These are phyloP conservation scores for Debaryomyces psychrophilus DNA, from an alignment of 1,139 yeast species.

Conservation along the genomic window DNA sequence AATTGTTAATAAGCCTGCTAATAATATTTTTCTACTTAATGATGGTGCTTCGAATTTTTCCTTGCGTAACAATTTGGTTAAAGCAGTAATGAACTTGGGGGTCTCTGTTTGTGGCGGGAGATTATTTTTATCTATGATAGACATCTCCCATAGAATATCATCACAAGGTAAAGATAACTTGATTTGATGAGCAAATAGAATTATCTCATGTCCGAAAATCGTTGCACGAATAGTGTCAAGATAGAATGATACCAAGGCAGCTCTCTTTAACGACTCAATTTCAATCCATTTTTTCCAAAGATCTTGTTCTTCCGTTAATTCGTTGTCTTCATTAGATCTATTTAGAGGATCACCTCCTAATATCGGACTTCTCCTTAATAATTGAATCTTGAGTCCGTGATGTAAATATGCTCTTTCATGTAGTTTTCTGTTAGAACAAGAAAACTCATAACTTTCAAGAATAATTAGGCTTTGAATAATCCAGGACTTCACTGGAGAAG, in stretches of 20 bases:
- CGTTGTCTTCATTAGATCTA: slow-evolving; percentile 9
- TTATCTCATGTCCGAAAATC: slow-evolving; percentile 24
- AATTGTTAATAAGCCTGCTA: slow-evolving; percentile 65
- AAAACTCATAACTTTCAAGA: slow-evolving; percentile 59
- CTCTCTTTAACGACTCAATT: slow-evolving; percentile 25
- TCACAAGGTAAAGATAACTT: slow-evolving; percentile 25
- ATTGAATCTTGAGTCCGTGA: slow-evolving; percentile 67
- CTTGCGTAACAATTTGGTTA: slow-evolving; percentile 55
- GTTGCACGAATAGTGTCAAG: slow-evolving; percentile 26
- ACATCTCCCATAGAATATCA: slow-evolving; percentile 23
- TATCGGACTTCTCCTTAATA: slow-evolving; percentile 63
- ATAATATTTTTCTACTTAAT: slow-evolving; percentile 60
- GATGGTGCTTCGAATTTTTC: slow-evolving; percentile 48
- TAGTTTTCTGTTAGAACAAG: slow-evolving; percentile 40
- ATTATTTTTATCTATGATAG: slow-evolving; percentile 10
- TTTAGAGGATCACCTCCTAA: slow-evolving; percentile 56
- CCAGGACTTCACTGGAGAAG: slow-evolving; percentile 55
- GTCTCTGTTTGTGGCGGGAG: slow-evolving; percentile 13
- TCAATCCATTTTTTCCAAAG: slow-evolving; percentile 24
- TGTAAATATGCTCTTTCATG: slow-evolving; percentile 71
- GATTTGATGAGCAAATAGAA: slow-evolving; percentile 24
- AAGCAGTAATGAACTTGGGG: slow-evolving; percentile 47
- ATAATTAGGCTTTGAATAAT: slow-evolving; percentile 59
- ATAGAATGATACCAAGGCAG: slow-evolving; percentile 24
- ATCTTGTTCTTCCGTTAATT: slow-evolving; percentile 9